Percentiles rank a stretch among this genome's conserved stretches.
phyloP scores from a whole-genome alignment of 164 flowering plant genomes.

The Tinospora cordifolia region DNA sequence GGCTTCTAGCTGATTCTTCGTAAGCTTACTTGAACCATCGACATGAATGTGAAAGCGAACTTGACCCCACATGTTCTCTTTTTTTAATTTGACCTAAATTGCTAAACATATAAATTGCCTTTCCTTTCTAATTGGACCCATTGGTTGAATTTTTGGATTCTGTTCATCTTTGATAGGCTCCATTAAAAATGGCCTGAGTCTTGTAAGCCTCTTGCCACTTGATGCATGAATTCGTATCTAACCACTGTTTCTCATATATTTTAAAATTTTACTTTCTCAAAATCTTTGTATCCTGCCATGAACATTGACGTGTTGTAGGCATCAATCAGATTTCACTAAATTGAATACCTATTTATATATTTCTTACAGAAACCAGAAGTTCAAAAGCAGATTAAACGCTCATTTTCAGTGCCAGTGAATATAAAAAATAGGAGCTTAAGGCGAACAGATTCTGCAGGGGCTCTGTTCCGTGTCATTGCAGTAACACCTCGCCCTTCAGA shows the following conservation, averaged over 20 bases:
- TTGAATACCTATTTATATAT: neutral
- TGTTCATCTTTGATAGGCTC: neutral
- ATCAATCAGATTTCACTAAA: neutral
- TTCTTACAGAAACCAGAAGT: constrained; percentile 37
- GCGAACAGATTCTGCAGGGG: constrained; percentile 47
- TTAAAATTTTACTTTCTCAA: neutral
- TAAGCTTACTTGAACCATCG: neutral
- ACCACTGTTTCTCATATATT: neutral
- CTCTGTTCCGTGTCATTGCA: constrained; percentile 55
- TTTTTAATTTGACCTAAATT: neutral
- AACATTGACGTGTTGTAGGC: no score
- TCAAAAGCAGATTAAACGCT: constrained; percentile 47
- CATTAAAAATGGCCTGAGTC: neutral
- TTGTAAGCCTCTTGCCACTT: neutral
- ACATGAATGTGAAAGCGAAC: neutral
- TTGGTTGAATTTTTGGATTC: neutral
- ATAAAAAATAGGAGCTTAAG: constrained; percentile 45
- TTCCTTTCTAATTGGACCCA: neutral
- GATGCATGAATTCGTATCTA: neutral
- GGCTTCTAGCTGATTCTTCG: neutral
- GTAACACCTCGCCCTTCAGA: constrained; percentile 39
- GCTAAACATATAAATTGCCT: neutral
- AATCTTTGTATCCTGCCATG: neutral
- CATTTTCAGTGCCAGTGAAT: constrained; percentile 66
- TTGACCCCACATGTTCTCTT: neutral